Evolutionary conservation across 495 filamentous ascomycete species (phyloP), one percentile per base, ranked within the genome.

Genomic region (Trichoderma erinaceum): DNA sequence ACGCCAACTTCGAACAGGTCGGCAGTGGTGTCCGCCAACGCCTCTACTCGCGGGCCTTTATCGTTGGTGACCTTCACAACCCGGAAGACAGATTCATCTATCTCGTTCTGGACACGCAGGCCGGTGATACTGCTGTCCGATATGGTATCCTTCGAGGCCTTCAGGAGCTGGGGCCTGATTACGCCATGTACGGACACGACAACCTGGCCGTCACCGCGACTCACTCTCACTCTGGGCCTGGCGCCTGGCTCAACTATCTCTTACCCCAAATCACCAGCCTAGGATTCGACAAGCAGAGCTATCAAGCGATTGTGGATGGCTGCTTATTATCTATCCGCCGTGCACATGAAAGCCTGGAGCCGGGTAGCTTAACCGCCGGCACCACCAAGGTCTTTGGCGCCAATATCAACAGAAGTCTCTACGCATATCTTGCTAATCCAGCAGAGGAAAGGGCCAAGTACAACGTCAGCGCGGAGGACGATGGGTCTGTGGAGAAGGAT

Each of bases 231-330:
- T 90, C 93, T 15, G 94, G 93, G 0, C 93, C 94, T 16, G 94
- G 89, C 3, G 94, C 91, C 25, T 99, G 93, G 93, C 82, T 96
- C 70, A 99, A 99, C 75, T 99, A 99, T 75, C 84, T 99, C 6
- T 82, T 99, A 25, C 94, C 95, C 12, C 95, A 97, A 76, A 91
- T 99, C 71, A 96, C 94, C 0, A 93, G 90, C 73, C 86, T 86
- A 68, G 94, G 94, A 0, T 97, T 99, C 70, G 85, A 96, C 76
- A 87, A 87, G 71, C 92, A 96, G 76, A 93, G 91, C 70, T 97
- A 95, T 73, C 85, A 87, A 46, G 93, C 94, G 13, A 91, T 99
- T 69, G 92, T 99, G 2, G 90, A 97, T 69, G 95, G 95, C 1
- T 88, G 92, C 13, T 69, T 96, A 12, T 75, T 89, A 16, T 95